Percentiles rank a stretch among this genome's conserved stretches.
These are phyloP conservation scores for Colletotrichum sp. DNA, from an alignment of 2,329 filamentous ascomycete species.

Conservation along the genomic window DNA sequence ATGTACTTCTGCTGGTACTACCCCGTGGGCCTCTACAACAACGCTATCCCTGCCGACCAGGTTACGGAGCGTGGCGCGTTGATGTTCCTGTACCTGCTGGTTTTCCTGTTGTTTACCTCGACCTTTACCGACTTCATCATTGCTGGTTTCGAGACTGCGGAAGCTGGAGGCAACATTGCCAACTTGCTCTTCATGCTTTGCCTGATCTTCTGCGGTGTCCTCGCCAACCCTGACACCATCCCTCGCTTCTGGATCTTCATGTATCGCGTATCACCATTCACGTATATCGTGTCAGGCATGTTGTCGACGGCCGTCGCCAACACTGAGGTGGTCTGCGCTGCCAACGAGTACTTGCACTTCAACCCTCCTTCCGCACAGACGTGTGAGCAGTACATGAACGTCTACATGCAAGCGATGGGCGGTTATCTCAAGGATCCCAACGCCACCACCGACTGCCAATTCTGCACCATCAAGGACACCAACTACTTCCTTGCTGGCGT, in stretches of 20 bases:
- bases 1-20: constrained; percentile 88
- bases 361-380: constrained; percentile 61
- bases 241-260: constrained; percentile 85
- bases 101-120: constrained; percentile 80
- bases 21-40: constrained; percentile 77
- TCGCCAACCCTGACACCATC: constrained; percentile 66
- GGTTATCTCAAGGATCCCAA: constrained; percentile 59
- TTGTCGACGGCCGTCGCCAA: constrained; percentile 73
- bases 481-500: constrained; percentile 56
- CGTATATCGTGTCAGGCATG: constrained; percentile 79
- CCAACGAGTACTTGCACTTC: constrained; percentile 74
- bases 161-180: constrained; percentile 77
- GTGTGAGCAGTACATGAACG: constrained; percentile 63
- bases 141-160: constrained; percentile 75
- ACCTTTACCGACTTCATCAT: constrained; percentile 84
- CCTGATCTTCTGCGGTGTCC: constrained; percentile 78
- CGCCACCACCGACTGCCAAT: constrained; percentile 58
- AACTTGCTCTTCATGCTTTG: constrained; percentile 76
- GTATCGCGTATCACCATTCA: constrained; percentile 83
- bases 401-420: constrained; percentile 52
- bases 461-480: constrained; percentile 56
- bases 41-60: constrained; percentile 66
- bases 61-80: constrained; percentile 74
- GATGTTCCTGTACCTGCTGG: constrained; percentile 78
- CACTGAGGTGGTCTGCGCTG: constrained; percentile 67